Percentiles rank a stretch among this genome's conserved stretches.
phyloP scores from a whole-genome alignment of 2,329 filamentous ascomycete genomes.

The Colletotrichum orbiculare region DNA sequence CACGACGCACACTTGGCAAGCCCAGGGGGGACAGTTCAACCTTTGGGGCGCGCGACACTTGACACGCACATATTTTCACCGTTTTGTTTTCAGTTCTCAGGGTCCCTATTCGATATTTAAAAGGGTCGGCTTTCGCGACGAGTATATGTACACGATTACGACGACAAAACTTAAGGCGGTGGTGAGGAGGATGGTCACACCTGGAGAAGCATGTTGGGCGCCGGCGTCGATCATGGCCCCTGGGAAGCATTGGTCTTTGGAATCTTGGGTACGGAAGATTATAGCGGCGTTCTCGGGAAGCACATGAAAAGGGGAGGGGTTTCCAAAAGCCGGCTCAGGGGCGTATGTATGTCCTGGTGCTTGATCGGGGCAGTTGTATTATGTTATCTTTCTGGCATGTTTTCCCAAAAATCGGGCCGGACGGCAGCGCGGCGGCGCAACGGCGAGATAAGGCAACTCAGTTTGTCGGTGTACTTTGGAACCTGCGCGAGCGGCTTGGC shows the following conservation, averaged over 20 bases:
- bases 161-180: slow-evolving; percentile 11
- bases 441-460: not conserved
- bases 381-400: slow-evolving; percentile 13
- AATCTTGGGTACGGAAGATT: slow-evolving; percentile 1
- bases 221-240: slow-evolving; percentile 27
- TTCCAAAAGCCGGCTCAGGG: slow-evolving; percentile 12
- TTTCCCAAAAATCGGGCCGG: slow-evolving; percentile 11
- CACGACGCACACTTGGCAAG: too few species aligned
- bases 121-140: slow-evolving; percentile 30
- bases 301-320: slow-evolving; percentile 1
- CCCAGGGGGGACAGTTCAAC: too few species aligned
- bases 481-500: slow-evolving; percentile 9
- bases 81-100: slow-evolving; percentile 12
- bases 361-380: slow-evolving; percentile 25
- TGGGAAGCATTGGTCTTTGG: slow-evolving; percentile 9
- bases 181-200: slow-evolving; percentile 10
- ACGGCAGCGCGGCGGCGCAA: too few species aligned
- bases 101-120: slow-evolving; percentile 21
- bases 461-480: slow-evolving; percentile 14
- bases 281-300: slow-evolving; percentile 18
- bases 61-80: slow-evolving; percentile 27
- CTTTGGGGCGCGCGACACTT: slow-evolving; percentile 4
- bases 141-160: slow-evolving; percentile 36
- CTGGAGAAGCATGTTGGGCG: slow-evolving; percentile 13
- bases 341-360: slow-evolving; percentile 6